Base-by-base conservation (phyloP, 2,329 filamentous ascomycete genomes). In the Alternaria viburni region DNA sequence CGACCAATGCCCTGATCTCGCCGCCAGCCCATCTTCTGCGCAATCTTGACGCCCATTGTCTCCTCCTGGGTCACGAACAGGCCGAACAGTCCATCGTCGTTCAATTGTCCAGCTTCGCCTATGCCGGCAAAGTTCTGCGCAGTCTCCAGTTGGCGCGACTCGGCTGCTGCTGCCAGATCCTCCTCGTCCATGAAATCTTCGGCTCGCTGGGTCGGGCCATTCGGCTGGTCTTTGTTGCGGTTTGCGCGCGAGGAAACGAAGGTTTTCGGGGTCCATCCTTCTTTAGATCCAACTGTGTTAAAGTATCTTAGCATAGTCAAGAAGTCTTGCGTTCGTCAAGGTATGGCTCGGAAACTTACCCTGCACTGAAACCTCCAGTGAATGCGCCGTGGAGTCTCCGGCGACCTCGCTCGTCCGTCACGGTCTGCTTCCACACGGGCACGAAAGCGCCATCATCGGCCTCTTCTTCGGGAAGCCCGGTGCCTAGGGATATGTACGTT, bases 101-200 rank as follows among this genome's bases (percentile, higher is more conserved):
- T 84, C 13, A 74, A 75, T 32, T 88, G 82, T 30, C 85, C 84
- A 1, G 89, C 90, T 28, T 87, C 86, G 2, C 93, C 94, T 28
- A 97, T 83, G 0, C 91, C 92, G 1, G 91, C 87, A 78, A 96
- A 97, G 0, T 86, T 87, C 57, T 89, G 85, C 0, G 88, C 85
- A 0, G 92, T 96, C 72, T 95, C 87, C 32, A 97, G 81, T 64
- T 87, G 87, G 72, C 90, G 88, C 3, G 91, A 86, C 79, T 97
- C 93, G 61, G 91, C 93, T 0, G 90, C 91, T 77, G 97, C 93
- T 7, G 91, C 92, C 32, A 97, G 84, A 79, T 99, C 96, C 78
- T 99, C 96, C 45, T 97, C 95, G 74, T 99, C 96, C 96, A 99
- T 99, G 72, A 94, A 98, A 76, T 98, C 94, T 79, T 98, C 93